A percentile compares a stretch with the other conserved stretches of the same genome.
phyloP scores from a whole-genome alignment of 805 yeast species.

The Metschnikowia noctiluminum region DNA sequence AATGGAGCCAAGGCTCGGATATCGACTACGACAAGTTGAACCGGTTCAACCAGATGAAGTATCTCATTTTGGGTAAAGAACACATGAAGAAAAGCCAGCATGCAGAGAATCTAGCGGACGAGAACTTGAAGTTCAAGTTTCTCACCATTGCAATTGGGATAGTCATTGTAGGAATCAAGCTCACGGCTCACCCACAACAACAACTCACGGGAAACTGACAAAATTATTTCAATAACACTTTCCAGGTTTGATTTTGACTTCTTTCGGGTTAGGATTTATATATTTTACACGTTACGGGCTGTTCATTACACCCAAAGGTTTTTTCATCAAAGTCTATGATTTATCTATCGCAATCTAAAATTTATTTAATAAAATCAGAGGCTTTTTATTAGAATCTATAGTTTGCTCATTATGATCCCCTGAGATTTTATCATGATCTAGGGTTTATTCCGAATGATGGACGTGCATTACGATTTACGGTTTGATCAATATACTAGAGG shows the following conservation, averaged over 20 bases:
- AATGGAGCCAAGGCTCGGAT: slow-evolving; percentile 12
- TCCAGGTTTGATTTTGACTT: not conserved
- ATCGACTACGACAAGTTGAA: slow-evolving; percentile 25
- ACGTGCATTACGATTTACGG: too few species aligned
- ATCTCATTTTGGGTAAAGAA: slow-evolving; percentile 31
- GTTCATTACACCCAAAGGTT: too few species aligned
- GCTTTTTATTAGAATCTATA: too few species aligned
- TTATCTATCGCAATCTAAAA: too few species aligned
- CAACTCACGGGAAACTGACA: slow-evolving; percentile 5
- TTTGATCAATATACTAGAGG: too few species aligned
- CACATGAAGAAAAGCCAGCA: slow-evolving; percentile 17
- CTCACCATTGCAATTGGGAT: slow-evolving; percentile 42
- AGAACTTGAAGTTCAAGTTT: slow-evolving; percentile 39
- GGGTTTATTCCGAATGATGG: too few species aligned
- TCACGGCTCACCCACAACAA: slow-evolving; percentile 25
- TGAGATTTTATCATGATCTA: too few species aligned
- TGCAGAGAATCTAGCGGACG: slow-evolving; percentile 33
- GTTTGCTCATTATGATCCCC: too few species aligned
- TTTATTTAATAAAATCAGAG: too few species aligned
- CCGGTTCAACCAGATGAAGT: slow-evolving; percentile 33
- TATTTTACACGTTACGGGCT: too few species aligned
- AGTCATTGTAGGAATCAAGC: slow-evolving; percentile 36
- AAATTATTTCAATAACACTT: not conserved
- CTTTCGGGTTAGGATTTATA: too few species aligned
- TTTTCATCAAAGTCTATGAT: too few species aligned